Conservation (phyloP, 345 rosid species). For the Euphorbia lathyris region DNA sequence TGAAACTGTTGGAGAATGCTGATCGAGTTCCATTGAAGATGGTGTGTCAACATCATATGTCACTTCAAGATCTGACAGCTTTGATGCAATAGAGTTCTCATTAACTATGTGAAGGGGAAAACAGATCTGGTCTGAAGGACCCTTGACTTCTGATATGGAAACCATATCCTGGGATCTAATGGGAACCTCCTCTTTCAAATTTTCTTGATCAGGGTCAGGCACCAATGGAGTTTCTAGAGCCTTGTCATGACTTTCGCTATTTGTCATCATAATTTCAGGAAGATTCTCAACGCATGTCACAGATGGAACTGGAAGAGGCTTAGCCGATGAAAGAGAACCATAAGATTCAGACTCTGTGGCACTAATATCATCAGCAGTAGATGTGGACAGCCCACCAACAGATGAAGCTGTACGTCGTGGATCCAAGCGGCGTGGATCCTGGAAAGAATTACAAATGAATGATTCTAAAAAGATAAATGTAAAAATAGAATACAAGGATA, state of each 20-base stretch:
- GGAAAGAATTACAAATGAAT: slow-evolving; percentile 33
- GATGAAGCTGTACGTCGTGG: slow-evolving; percentile 64
- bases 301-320: slow-evolving; percentile 39
- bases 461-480: slow-evolving; percentile 14
- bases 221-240: slow-evolving; percentile 39
- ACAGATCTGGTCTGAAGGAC: slow-evolving; percentile 42
- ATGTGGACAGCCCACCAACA: slow-evolving; percentile 40
- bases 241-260: slow-evolving; percentile 41
- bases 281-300: slow-evolving; percentile 38
- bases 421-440: slow-evolving; percentile 99
- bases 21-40: slow-evolving; percentile 47
- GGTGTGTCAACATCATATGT: slow-evolving; percentile 38
- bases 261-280: slow-evolving; percentile 30
- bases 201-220: slow-evolving; percentile 42
- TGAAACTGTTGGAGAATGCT: slow-evolving; percentile 41
- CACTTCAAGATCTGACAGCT: slow-evolving; percentile 42
- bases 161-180: slow-evolving; percentile 40
- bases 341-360: slow-evolving; percentile 46
- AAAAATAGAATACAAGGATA: slow-evolving; percentile 4
- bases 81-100: slow-evolving; percentile 40
- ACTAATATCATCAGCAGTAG: slow-evolving; percentile 46
- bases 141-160: slow-evolving; percentile 38
- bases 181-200: slow-evolving; percentile 42
- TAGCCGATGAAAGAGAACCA: slow-evolving; percentile 40
- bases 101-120: slow-evolving; percentile 48